Evolutionary conservation across 306 rosid species (phyloP).

Genomic region (Abrus precatorius): DNA sequence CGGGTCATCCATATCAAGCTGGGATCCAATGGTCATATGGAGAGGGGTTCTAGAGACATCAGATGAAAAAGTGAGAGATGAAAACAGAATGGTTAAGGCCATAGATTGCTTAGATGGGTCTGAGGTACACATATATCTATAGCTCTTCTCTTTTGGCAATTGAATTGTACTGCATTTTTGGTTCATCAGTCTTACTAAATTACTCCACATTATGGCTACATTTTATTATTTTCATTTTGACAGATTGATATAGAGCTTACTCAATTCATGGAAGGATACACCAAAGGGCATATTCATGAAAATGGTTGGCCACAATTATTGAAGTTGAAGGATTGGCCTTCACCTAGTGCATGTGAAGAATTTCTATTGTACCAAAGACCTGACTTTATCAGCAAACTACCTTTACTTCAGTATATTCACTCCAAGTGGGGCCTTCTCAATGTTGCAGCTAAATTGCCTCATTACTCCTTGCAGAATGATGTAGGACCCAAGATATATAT

Average conservation of each 20-base stretch:
- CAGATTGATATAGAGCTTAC: slow-evolving; percentile 84
- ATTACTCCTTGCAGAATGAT: slow-evolving; percentile 96
- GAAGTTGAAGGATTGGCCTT: slow-evolving; percentile 96
- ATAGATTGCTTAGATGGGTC: slow-evolving; percentile 81
- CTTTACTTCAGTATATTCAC: slow-evolving; percentile 95
- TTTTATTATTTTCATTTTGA: slow-evolving; percentile 48
- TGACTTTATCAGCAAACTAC: slow-evolving; percentile 92
- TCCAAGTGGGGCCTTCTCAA: slow-evolving; percentile 99
- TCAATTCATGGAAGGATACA: slow-evolving; percentile 85
- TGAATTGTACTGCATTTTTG: slow-evolving; percentile 41
- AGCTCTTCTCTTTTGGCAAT: slow-evolving; percentile 36
- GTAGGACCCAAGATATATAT: slow-evolving; percentile 95
- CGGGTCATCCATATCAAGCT: slow-evolving; percentile 74
- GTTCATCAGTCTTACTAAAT: slow-evolving; percentile 25
- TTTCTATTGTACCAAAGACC: slow-evolving; percentile 95
- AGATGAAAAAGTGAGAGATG: slow-evolving; percentile 77
- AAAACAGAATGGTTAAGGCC: slow-evolving; percentile 80
- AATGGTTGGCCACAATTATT: slow-evolving; percentile 83
- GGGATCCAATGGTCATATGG: slow-evolving; percentile 94
- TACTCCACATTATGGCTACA: slow-evolving; percentile 20
- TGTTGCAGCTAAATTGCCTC: slow-evolving; percentile 99
- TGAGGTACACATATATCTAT: slow-evolving; percentile 71
- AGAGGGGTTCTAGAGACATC: slow-evolving; percentile 79
- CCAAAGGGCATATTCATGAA: slow-evolving; percentile 68
- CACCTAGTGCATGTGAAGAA: slow-evolving; percentile 94